Evolutionary conservation across 1,139 yeast species (phyloP), one percentile per base, ranked within the genome.

Genomic region (Casaregolazyma lundiana): DNA sequence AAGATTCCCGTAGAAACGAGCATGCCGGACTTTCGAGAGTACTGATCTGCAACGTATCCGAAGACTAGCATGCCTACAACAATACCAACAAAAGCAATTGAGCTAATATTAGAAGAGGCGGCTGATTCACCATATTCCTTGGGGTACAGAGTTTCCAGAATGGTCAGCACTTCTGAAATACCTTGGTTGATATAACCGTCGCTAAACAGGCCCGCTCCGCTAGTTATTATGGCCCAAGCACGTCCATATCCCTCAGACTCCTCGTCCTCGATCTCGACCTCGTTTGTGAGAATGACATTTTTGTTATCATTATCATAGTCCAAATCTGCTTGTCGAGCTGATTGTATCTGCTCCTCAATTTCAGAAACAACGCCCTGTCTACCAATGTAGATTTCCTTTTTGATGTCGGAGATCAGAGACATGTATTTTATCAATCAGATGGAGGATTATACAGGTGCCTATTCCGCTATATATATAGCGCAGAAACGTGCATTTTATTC

Each of bases 71-170:
- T 90, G 38, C 97, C 97, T n/a, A 85, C 75, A 43, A 89, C 94
- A 2, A 90, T 88, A 58, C 97, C 97, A 9, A 77, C 96, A 62
- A 89, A 89, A 0, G 89, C 95, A 61, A 89, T 84, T n/a, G 96
- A 80, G 0, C 94, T 75, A 46, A 89, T 85, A 60, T 88, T 87
- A 51, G 80, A 74, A 48, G 84, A 78, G 20, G 96, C 95, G 43
- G 67, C 65, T 0, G 94, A 84, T 9, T 75, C 59, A 2, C 77
- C 65, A 61, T 83, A 82, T 57, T 76, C 77, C 0, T 64, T 64
- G 11, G 88, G 88, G 62, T 89, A 89, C 35, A 89, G 70, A 3
- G 63, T 68, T 13, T 73, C 63, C 52, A 89, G 72, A 67, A 89
- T 81, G 11, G 89, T 80, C 40, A 81, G 73, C 16, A 84, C 94